phyloP scores from a whole-genome alignment of 2,329 filamentous ascomycete species.

The Cercospora janseana region DNA sequence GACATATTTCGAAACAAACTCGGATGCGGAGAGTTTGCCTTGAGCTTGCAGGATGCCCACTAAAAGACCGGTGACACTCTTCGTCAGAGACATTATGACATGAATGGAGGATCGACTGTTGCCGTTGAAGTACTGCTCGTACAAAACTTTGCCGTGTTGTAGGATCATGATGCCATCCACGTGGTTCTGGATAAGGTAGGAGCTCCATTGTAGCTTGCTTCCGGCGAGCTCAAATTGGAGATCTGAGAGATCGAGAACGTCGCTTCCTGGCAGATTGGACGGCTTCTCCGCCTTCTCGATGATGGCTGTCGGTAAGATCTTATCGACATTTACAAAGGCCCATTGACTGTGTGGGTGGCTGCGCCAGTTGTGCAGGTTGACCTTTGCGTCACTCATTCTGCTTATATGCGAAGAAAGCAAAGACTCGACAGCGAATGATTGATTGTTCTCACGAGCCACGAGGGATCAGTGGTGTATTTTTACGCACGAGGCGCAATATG shows the following conservation, averaged over 20 bases:
- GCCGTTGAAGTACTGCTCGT: constrained; percentile 25
- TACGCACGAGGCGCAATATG: too few species aligned
- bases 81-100: constrained; percentile 32
- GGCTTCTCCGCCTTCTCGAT: constrained; percentile 16
- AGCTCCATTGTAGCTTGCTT: constrained; percentile 14
- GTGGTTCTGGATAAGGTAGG: constrained; percentile 20
- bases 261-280: neutral
- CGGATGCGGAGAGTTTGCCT: constrained; percentile 24
- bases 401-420: too few species aligned
- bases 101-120: constrained; percentile 26
- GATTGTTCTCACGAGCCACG: too few species aligned
- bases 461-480: too few species aligned
- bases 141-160: constrained; percentile 24
- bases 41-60: constrained; percentile 25
- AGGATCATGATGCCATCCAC: constrained; percentile 30
- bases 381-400: constrained; percentile 4
- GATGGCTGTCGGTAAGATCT: constrained; percentile 21
- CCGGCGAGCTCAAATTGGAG: constrained; percentile 21
- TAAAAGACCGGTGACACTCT: constrained; percentile 27
- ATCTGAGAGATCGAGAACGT: constrained; percentile 8
- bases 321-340: constrained; percentile 28
- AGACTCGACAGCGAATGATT: too few species aligned
- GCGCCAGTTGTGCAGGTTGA: constrained; percentile 28
- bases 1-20: constrained; percentile 24
- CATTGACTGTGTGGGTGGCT: constrained; percentile 24